Evolutionary conservation across 176 grass and related monocot species (phyloP), one percentile per base, ranked within the genome.

Genomic region (Ensete ventricosum): DNA sequence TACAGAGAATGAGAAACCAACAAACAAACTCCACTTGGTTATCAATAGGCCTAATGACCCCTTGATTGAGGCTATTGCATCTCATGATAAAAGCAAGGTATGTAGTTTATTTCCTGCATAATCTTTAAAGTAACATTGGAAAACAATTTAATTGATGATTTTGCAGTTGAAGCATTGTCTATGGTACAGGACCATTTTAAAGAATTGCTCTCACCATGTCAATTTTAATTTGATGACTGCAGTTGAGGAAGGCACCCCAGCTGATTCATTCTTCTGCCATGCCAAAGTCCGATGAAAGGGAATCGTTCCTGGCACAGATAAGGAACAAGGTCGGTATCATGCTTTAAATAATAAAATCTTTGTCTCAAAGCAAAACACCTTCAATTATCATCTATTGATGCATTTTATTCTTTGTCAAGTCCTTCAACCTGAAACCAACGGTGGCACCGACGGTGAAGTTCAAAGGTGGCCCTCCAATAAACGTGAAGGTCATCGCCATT

Each of bases 1-100:
- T 51, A 1, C 67, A 62, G 81, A 84, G 72, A 80, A 83, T 62
- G 87, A 86, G 72, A 59, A 79, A 59, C 76, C 79, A 69, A 73
- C 8, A 16, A 87, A 80, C 54, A 81, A 75, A 24, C 55, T 63
- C 54, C 67, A 62, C 52, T 23, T 82, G 51, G 73, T 83, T 64
- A 86, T 82, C 54, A 68, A 64, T 69, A 80, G 78, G 52, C 85
- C 84, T 51, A 87, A 66, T 83, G 90, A 89, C 79, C 90, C 86
- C 60, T 52, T 85, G 55, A 79, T 91, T 89, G 83, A 81, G 65
- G 77, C 72, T 55, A 55, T 91, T 72, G 87, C 82, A 62, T 87
- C 82, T 83, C 94, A 91, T 85, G 90, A 93, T 78, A 93, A 83
- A 88, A 98, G 71, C 88, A 90, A 87, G 85, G 94, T 98, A 82